These are phyloP conservation scores for Eleusine coracana DNA, from an alignment of 176 grass and related monocot genomes.

Conservation along the genomic window DNA sequence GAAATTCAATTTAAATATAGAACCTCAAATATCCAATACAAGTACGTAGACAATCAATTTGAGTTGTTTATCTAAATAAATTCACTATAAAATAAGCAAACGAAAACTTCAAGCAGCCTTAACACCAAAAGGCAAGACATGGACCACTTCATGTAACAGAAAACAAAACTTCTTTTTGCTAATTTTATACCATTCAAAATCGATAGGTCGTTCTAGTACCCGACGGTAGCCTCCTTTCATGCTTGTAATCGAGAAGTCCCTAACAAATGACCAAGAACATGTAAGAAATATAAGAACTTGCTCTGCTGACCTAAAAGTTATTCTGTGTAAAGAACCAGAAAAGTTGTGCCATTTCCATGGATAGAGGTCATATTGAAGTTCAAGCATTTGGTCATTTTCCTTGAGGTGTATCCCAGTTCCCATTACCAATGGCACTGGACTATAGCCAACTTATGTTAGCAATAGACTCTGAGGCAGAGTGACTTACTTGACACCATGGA, in stretches of 20 bases:
- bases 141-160: constrained; percentile 10
- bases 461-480: constrained; percentile 12
- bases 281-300: constrained; percentile 28
- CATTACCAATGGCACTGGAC: neutral
- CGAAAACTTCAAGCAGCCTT: neutral
- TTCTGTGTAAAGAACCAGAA: neutral
- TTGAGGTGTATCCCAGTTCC: neutral
- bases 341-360: neutral
- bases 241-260: constrained; percentile 91
- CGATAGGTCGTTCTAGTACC: constrained; percentile 70
- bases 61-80: constrained; percentile 24
- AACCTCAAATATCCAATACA: constrained; percentile 6
- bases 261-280: constrained; percentile 40
- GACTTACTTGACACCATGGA: constrained; percentile 77
- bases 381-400: neutral
- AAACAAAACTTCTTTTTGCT: neutral
- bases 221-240: constrained; percentile 91
- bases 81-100: neutral
- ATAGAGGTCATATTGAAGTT: constrained; percentile 30
- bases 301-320: neutral
- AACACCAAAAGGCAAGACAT: constrained; percentile 17
- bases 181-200: constrained; percentile 70
- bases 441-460: neutral
- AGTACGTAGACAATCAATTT: neutral
- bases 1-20: constrained; percentile 35